Percentiles rank a stretch among this genome's conserved stretches.
Evolutionary conservation across 331 rosid species (phyloP).

Genomic region (Acacia pycnantha): DNA sequence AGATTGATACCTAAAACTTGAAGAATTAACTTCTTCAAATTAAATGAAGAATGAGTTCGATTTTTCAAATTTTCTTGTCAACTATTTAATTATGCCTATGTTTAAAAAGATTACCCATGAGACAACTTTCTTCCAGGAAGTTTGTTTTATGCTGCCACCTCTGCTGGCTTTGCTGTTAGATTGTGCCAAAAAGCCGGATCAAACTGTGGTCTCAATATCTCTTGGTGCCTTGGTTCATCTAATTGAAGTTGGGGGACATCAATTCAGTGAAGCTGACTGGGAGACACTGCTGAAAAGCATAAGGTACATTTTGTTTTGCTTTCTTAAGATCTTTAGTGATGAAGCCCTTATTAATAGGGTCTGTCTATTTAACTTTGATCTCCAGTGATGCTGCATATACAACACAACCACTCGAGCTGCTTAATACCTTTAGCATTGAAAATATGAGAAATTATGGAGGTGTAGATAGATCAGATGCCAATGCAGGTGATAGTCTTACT

Average conservation of each 20-base stretch:
- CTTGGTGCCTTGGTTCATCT: constrained; percentile 97
- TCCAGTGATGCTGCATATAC: constrained; percentile 90
- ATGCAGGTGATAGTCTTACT: constrained; percentile 40
- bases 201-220: constrained; percentile 94
- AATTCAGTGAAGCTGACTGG: constrained; percentile 93
- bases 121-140: constrained; percentile 69
- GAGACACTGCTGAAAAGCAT: constrained; percentile 89
- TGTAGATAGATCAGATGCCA: constrained; percentile 40
- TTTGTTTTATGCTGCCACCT: constrained; percentile 96
- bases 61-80: constrained; percentile 12
- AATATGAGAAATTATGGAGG: constrained; percentile 51
- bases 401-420: constrained; percentile 91
- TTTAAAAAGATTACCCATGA: constrained; percentile 18
- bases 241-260: constrained; percentile 99
- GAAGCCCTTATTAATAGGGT: constrained; percentile 22
- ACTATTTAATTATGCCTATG: constrained; percentile 12
- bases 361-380: constrained; percentile 24
- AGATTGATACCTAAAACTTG: constrained; percentile 29
- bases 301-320: constrained; percentile 50
- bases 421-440: constrained; percentile 75
- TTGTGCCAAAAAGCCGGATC: constrained; percentile 98
- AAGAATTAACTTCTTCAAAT: constrained; percentile 7
- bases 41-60: neutral
- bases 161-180: constrained; percentile 88
- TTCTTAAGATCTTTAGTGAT: constrained; percentile 26